phyloP scores from a whole-genome alignment of 805 yeast genomes.

The Yamadazyma akitaensis region DNA sequence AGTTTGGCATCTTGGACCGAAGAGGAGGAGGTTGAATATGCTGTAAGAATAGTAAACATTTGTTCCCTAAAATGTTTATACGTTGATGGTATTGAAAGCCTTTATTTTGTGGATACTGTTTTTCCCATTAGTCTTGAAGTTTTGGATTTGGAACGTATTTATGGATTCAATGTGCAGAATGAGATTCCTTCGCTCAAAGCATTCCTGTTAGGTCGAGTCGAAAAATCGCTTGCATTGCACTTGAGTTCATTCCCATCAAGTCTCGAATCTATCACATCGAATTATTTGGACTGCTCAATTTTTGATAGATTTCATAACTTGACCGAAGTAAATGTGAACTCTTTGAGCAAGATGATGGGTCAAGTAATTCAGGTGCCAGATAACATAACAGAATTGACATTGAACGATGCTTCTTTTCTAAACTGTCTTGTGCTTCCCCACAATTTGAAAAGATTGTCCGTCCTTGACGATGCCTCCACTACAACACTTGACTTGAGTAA shows the following conservation, averaged over 20 bases:
- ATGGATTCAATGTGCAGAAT: not conserved
- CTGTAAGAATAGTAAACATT: not conserved
- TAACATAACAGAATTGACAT: not conserved
- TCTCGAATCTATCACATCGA: not conserved
- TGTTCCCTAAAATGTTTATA: not conserved
- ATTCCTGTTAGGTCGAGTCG: not conserved
- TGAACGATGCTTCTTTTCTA: not conserved
- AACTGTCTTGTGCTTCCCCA: not conserved
- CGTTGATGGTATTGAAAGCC: not conserved
- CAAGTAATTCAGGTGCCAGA: not conserved
- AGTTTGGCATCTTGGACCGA: not conserved
- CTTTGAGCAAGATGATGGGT: not conserved
- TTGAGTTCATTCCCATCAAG: not conserved
- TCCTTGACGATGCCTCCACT: not conserved
- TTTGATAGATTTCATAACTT: not conserved
- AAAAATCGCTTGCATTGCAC: not conserved
- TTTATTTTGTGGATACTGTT: not conserved
- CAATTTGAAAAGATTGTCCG: not conserved
- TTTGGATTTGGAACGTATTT: not conserved
- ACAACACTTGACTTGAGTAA: not conserved
- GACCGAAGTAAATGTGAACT: not conserved
- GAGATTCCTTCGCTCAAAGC: not conserved
- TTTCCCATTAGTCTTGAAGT: not conserved
- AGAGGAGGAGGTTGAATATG: not conserved
- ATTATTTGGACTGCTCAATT: not conserved